Conservation (phyloP, 495 filamentous ascomycete species). For the Halenospora varia region DNA sequence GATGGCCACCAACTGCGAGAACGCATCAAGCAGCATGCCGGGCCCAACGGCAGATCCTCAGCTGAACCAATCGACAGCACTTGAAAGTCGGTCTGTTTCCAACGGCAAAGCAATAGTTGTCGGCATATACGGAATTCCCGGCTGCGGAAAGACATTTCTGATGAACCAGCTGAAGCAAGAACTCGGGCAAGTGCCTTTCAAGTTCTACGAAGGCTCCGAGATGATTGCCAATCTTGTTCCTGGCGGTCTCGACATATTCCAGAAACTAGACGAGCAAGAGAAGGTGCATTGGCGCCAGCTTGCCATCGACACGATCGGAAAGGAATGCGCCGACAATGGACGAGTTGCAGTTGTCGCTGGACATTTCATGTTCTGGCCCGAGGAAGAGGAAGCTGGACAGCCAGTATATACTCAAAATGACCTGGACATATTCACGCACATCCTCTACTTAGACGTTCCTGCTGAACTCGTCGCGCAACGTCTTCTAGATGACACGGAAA, state of each 20-base stretch:
- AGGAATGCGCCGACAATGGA: slow-evolving; percentile 33
- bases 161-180: slow-evolving; percentile 38
- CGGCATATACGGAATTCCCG: slow-evolving; percentile 59
- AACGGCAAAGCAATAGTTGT: slow-evolving; percentile 33
- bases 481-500: background rate
- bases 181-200: slow-evolving; percentile 37
- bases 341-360: slow-evolving; percentile 51
- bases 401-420: slow-evolving; percentile 45
- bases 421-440: slow-evolving; percentile 50
- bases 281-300: slow-evolving; percentile 38
- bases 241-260: slow-evolving; percentile 50
- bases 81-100: slow-evolving; percentile 20
- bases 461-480: slow-evolving; percentile 13
- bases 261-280: slow-evolving; percentile 34
- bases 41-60: slow-evolving; percentile 19
- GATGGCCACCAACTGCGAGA: slow-evolving; percentile 19
- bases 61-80: slow-evolving; percentile 13
- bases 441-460: slow-evolving; percentile 54
- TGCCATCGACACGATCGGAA: slow-evolving; percentile 45
- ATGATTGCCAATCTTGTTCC: slow-evolving; percentile 42
- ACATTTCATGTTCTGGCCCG: slow-evolving; percentile 58
- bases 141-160: slow-evolving; percentile 55
- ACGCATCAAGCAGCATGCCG: slow-evolving; percentile 26
- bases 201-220: slow-evolving; percentile 51
- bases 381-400: slow-evolving; percentile 29